These are phyloP conservation scores for Graphiopsis chlorocephala DNA, from an alignment of 2,329 filamentous ascomycete genomes.

Conservation along the genomic window DNA sequence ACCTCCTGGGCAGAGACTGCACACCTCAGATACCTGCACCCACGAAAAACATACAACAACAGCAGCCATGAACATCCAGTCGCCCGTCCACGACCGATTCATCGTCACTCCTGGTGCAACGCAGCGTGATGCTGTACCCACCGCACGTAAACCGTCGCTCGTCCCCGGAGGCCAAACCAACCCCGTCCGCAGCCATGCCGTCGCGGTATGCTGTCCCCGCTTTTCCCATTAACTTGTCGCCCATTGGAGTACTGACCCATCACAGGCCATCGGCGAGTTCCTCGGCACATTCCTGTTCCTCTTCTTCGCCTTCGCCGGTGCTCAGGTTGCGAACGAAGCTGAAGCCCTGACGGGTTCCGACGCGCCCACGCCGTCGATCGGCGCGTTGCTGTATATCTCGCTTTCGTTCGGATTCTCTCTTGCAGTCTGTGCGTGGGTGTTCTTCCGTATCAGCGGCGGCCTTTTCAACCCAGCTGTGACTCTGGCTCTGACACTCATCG, in stretches of 20 bases:
- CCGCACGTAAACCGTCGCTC: constrained; percentile 8
- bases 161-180: background rate
- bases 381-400: constrained; percentile 34
- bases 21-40: background rate
- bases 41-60: background rate
- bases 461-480: constrained; percentile 44
- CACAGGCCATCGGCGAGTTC: constrained; percentile 21
- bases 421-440: constrained; percentile 38
- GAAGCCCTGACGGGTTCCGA: constrained; percentile 14
- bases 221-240: background rate
- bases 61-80: constrained; percentile 9
- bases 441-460: constrained; percentile 37
- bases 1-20: background rate
- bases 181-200: constrained; percentile 6
- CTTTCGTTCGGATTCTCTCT: constrained; percentile 37
- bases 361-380: constrained; percentile 11
- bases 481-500: constrained; percentile 46
- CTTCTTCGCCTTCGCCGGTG: constrained; percentile 33
- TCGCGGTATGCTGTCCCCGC: constrained; percentile 8
- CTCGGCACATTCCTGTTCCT: constrained; percentile 33
- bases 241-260: background rate
- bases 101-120: constrained; percentile 3
- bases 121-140: background rate
- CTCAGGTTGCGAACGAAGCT: constrained; percentile 33
- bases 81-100: constrained; percentile 8